Conservation (phyloP, 257 asterid species). For the Solanum pinnatisectum region DNA sequence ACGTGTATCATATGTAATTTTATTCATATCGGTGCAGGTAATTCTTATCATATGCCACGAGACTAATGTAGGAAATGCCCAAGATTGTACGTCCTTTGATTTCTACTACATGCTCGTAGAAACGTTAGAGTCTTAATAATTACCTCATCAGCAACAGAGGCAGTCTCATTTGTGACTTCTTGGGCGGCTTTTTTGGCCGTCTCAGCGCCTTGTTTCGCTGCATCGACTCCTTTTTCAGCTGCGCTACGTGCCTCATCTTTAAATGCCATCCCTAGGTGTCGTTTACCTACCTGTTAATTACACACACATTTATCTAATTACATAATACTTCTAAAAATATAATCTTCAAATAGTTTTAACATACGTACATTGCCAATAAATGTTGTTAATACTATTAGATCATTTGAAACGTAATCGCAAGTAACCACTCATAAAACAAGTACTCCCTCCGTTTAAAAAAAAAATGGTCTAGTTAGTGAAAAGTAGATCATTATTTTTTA, state of each 20-base stretch:
- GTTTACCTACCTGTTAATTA: slow-evolving; percentile 7
- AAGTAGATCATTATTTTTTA: no score
- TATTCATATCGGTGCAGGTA: not conserved
- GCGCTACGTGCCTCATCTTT: slow-evolving; percentile 29
- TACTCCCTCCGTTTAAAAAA: no score
- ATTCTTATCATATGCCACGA: not conserved
- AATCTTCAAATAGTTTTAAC: not conserved
- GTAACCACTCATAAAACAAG: no score
- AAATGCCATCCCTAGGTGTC: slow-evolving; percentile 23
- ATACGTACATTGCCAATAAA: no score
- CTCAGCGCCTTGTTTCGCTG: slow-evolving; percentile 38
- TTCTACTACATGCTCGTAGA: not conserved
- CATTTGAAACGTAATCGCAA: not conserved
- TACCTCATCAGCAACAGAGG: slow-evolving; percentile 32
- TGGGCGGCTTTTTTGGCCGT: slow-evolving; percentile 45
- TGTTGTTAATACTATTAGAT: not conserved
- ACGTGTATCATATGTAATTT: not conserved
- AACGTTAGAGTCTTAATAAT: not conserved
- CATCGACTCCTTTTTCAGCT: slow-evolving; percentile 35
- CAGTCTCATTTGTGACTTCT: slow-evolving; percentile 33
- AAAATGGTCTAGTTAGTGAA: no score
- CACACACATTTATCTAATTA: not conserved
- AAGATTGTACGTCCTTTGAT: not conserved
- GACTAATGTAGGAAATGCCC: not conserved
- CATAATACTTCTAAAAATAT: not conserved